Conservation (phyloP, 73 alveolate genomes). For the Tetrahymena malaccensis region DNA sequence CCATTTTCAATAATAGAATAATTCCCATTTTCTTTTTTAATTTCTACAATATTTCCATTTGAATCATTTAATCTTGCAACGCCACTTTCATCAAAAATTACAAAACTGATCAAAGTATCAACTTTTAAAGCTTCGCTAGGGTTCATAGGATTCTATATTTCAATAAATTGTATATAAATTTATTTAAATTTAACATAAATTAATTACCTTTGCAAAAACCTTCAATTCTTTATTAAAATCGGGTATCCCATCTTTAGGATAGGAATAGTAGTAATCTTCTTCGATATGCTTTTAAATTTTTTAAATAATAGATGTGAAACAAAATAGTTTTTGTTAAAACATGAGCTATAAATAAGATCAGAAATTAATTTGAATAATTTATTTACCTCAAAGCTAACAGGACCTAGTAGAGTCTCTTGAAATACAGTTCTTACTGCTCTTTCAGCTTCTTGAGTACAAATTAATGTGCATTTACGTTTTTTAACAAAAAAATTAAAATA, state of each 20-base stretch:
- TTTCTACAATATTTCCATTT: neutral
- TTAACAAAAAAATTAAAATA: constrained; percentile 34
- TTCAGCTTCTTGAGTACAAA: constrained; percentile 23
- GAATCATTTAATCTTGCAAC: neutral
- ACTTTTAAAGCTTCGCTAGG: constrained; percentile 9
- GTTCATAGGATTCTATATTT: constrained; percentile 16
- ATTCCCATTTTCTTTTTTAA: neutral
- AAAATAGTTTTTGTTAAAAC: neutral
- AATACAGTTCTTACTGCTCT: constrained; percentile 17
- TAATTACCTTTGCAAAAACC: constrained; percentile 21
- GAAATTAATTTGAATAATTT: neutral
- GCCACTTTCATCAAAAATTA: constrained; percentile 15
- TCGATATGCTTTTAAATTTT: neutral
- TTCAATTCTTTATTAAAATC: constrained; percentile 28
- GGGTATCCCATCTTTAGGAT: constrained; percentile 1
- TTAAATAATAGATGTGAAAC: neutral
- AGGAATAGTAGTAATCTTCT: constrained; percentile 15
- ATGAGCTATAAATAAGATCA: too few relatives aligned
- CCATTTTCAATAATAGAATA: constrained; percentile 17
- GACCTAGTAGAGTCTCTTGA: constrained; percentile 37
- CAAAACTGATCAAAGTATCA: constrained; percentile 30
- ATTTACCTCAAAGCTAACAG: constrained; percentile 9
- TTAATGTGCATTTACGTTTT: constrained; percentile 12
- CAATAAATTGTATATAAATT: neutral
- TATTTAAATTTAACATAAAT: neutral